Conservation (phyloP, 768 basidiomycete species). For the Tricholoma sp. region DNA sequence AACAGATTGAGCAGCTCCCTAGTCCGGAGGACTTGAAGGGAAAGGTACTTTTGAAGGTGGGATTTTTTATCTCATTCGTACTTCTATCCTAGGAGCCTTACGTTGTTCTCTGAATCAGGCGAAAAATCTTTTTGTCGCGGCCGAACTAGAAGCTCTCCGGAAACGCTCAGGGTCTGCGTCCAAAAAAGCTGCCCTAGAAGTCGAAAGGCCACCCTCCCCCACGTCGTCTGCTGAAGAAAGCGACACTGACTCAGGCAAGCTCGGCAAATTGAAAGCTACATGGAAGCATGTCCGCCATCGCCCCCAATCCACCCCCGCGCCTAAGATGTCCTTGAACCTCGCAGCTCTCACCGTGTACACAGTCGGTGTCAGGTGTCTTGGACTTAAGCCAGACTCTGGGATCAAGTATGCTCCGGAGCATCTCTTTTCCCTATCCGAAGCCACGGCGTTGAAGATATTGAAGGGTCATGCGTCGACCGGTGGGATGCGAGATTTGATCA, state of each 20-base stretch:
- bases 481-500: conserved; percentile 67
- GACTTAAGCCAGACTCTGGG: conserved; percentile 66
- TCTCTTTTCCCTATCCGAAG: conserved; percentile 91
- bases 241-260: not conserved
- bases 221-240: not conserved
- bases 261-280: conserved; percentile 12
- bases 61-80: conserved; percentile 4
- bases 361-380: conserved; percentile 90
- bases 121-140: conserved; percentile 60
- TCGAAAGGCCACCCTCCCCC: not conserved
- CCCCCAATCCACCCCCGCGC: conserved; percentile 32
- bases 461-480: conserved; percentile 33
- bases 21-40: conserved; percentile 81
- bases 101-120: conserved; percentile 35
- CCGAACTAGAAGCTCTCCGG: conserved; percentile 55
- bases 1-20: conserved; percentile 54
- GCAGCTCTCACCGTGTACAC: conserved; percentile 85
- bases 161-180: not conserved
- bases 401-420: conserved; percentile 83
- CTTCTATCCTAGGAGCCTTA: not conserved
- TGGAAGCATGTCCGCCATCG: not conserved
- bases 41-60: conserved; percentile 79
- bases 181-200: not conserved
- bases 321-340: conserved; percentile 72
- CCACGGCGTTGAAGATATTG: conserved; percentile 68